phyloP scores from a whole-genome alignment of 2,329 filamentous ascomycete genomes.

The Exophiala viscosa region DNA sequence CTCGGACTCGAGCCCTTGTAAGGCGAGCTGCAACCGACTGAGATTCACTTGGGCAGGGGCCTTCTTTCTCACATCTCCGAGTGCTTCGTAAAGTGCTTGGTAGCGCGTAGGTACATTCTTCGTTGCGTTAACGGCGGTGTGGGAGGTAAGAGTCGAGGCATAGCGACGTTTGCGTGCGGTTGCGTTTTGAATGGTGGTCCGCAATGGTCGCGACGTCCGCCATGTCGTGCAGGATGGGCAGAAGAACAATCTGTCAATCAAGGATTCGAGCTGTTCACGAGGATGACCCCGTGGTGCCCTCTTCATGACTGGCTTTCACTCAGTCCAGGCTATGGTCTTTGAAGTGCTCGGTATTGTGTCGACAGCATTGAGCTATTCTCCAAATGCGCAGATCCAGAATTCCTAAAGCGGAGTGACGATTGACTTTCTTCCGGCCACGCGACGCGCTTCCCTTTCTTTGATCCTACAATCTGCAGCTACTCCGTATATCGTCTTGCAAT shows the following conservation, averaged over 20 bases:
- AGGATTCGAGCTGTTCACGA: conserved; percentile 12
- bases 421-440: not conserved
- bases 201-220: conserved; percentile 21
- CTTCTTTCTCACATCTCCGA: conserved; percentile 50
- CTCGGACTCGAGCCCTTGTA: conserved; percentile 55
- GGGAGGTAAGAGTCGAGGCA: conserved; percentile 45
- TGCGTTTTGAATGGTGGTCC: not conserved
- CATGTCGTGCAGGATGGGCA: conserved; percentile 42
- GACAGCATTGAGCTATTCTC: too few relatives aligned
- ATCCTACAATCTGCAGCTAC: not conserved
- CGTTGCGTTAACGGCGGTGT: conserved; percentile 52
- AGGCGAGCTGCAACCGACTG: conserved; percentile 57
- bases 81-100: conserved; percentile 51
- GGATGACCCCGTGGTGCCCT: not conserved
- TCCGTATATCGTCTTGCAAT: not conserved
- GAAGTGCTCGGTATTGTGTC: not conserved
- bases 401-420: not conserved
- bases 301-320: conserved; percentile 3
- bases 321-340: not conserved
- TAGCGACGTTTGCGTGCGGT: conserved; percentile 18
- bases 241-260: conserved; percentile 30
- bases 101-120: conserved; percentile 52
- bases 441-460: not conserved
- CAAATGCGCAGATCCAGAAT: not conserved
- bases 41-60: conserved; percentile 57